Base-by-base conservation (phyloP, 352 stramenopile species). In the Globisporangium perplexum region DNA sequence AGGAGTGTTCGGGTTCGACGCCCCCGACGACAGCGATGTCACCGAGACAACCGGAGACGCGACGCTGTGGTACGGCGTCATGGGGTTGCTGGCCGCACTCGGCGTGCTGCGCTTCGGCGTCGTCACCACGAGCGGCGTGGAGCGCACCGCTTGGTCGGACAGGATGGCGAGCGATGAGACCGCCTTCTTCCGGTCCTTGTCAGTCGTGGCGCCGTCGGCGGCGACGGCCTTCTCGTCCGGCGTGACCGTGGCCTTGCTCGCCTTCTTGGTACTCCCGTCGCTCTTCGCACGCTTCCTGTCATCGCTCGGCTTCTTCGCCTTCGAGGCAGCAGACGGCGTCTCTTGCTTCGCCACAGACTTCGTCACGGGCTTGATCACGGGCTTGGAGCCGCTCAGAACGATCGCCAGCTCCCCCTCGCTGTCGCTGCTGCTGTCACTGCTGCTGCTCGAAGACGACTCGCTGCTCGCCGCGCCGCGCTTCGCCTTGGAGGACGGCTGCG, bases 11-110 rank as follows among this genome's bases (percentile, higher is more conserved):
- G 79, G 76, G 44, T 85, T 82, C 26, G 74, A 87, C 10, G 74
- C 85, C 2, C 63, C 70, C 0, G 67, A 72, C 17, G 77, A 89
- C 1, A 68, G 60, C 4, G 78, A 87, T 17, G 79, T 88, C 47
- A 88, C 77, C 0, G 79, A 90, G 30, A 90, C 79, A 10, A 90
- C 79, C 0, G 79, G 79, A 31, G 79, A 90, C 10, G 74, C 68
- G 0, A 79, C 68, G 14, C 59, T 70, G 14, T 56, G 50, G 4
- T 56, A 62, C 8, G 63, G n/a, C 24, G 60, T 68, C 31, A 54
- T 23, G 4, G 23, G 42, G 33, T 55, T 54, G 26, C 44, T 20
- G 15, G 22, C 59, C 14, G 39, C 59, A 18, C n/a, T 38, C 31
- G 31, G 14, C 31, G 33, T 39, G 33, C 33, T 18, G 42, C 59